Evolutionary conservation across 2,329 filamentous ascomycete genomes (phyloP).

Genomic region (Dryadomyces quercivorus): DNA sequence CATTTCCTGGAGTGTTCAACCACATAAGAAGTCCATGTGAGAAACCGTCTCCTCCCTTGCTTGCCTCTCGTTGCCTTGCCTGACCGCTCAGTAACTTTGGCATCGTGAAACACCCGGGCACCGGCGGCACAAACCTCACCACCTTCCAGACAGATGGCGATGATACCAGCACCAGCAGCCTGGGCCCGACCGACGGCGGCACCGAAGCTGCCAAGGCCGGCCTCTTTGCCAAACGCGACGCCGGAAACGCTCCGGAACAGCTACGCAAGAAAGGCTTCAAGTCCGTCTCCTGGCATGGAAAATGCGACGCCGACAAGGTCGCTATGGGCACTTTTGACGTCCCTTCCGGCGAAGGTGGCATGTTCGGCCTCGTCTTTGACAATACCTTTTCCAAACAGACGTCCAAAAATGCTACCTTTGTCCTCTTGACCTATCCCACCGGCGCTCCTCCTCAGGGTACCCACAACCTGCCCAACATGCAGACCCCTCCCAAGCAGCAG

Average conservation of each 20-base stretch:
- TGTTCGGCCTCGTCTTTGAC: conserved; percentile 95
- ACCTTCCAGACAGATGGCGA: conserved; percentile 30
- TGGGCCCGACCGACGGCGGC: conserved; percentile 26
- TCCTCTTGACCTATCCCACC: conserved; percentile 86
- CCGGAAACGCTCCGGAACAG: conserved; percentile 48
- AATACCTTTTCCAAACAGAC: conserved; percentile 96
- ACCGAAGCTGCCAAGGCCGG: conserved; percentile 28
- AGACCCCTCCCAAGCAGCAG: conserved; percentile 15
- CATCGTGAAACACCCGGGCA: conserved; percentile 91
- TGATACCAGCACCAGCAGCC: conserved; percentile 14
- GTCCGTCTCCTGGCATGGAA: conserved; percentile 74
- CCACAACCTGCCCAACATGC: conserved; percentile 53
- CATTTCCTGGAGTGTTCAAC: conserved; percentile 94
- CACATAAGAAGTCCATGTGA: conserved; percentile 92
- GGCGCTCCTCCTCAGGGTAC: conserved; percentile 64
- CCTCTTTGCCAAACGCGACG: conserved; percentile 43
- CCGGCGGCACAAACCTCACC: conserved; percentile 39
- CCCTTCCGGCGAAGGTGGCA: conserved; percentile 60
- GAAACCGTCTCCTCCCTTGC: conserved; percentile 10
- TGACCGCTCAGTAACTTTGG: conserved; percentile 62
- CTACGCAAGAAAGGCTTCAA: conserved; percentile 56
- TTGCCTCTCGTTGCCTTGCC: not conserved
- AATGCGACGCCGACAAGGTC: conserved; percentile 93
- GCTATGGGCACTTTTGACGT: conserved; percentile 85
- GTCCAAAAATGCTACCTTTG: conserved; percentile 90